phyloP scores from a whole-genome alignment of 2,329 filamentous ascomycete species.

The Bertia moriformis region DNA sequence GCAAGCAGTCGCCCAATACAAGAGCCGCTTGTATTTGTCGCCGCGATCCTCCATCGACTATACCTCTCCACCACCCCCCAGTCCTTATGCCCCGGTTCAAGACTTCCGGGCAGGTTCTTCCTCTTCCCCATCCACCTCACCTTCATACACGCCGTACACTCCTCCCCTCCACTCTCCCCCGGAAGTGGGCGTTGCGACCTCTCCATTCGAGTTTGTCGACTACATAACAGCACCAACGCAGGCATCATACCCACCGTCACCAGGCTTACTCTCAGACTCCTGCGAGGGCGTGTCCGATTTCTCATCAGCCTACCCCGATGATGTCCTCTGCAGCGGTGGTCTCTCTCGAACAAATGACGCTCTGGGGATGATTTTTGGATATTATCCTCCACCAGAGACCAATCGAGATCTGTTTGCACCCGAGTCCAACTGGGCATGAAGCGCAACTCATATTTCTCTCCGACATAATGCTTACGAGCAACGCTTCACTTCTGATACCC shows the following conservation, averaged over 20 bases:
- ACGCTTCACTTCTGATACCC: neutral
- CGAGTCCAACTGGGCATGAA: too few species aligned
- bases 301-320: neutral
- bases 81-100: constrained; percentile 17
- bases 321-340: neutral
- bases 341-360: neutral
- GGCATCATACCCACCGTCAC: neutral
- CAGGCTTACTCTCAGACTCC: neutral
- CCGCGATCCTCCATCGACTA: constrained; percentile 18
- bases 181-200: neutral
- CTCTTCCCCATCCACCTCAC: constrained; percentile 18
- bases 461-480: too few species aligned
- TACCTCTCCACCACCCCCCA: constrained; percentile 18
- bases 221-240: neutral
- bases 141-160: constrained; percentile 8
- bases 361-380: neutral
- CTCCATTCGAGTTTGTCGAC: neutral
- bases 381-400: too few species aligned
- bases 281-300: neutral
- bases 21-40: constrained; percentile 18
- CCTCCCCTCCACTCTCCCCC: constrained; percentile 1
- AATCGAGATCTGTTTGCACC: too few species aligned
- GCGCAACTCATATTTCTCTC: too few species aligned
- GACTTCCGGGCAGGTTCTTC: constrained; percentile 16
- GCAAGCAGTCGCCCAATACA: constrained; percentile 21